Evolutionary conservation across 129 eudicot species (phyloP), one percentile per base, ranked within the genome.

Genomic region (Scalesia atractyloides): DNA sequence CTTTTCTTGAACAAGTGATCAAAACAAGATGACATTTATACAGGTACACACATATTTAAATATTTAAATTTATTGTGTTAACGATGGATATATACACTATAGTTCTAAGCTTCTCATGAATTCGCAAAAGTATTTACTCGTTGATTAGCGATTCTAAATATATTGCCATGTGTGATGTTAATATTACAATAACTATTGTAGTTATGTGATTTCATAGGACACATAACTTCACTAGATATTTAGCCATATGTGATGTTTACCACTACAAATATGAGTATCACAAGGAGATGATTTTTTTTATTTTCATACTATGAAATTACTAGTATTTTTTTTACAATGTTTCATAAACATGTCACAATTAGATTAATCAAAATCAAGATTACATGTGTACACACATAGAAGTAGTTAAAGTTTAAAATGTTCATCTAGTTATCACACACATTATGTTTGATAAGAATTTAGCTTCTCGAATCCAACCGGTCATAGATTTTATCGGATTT

Each of bases 31-130:
- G 61, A 3, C 17, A 36, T 50, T 51, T 81, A 62, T 60, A 14
- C 51, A 76, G 79, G 85, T 81, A 81, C 10, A 8, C 39, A 46
- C 13, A 53, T 53, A 9, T 6, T 15, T 2, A 0, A 17, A 26
- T 57, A 12, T 26, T 37, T 8, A 41, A 39, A 41, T 41, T 41
- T 41, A 7, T 41, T 41, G 2, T 41, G 46, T 41, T 9, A 11
- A 41, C 46, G 10, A 8, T 8, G 46, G 46, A 41, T 41, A 41
- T 9, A 30, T 2, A 30, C 34, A 3, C 34, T 30, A 30, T 3
- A 30, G 34, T 30, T 30, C 34, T 30, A 30, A 30, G 8, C 46
- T 41, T 39, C 44, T 39, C 0, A 39, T 39, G 10, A 39, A 5
- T 39, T 39, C 10, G 7, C 44, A 39, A 39, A 39, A 39, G 44